Conservation (phyloP, 2,329 filamentous ascomycete genomes). For the Colletotrichum costaricense region DNA sequence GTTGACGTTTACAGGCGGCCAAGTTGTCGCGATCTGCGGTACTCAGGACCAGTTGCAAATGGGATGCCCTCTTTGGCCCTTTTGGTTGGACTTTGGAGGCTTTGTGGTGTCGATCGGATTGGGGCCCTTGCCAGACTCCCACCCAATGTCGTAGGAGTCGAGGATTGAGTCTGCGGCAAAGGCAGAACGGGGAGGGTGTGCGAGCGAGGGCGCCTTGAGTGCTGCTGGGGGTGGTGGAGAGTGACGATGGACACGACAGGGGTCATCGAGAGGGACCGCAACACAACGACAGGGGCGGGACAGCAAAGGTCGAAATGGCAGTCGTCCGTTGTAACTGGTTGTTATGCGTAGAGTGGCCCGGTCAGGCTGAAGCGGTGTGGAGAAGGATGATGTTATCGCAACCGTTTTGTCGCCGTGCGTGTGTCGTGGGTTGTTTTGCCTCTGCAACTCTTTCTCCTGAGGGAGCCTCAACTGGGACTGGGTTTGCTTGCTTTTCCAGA, state of each 20-base stretch:
- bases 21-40: conserved; percentile 30
- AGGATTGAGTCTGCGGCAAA: neutral
- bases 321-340: neutral
- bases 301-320: conserved; percentile 2
- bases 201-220: neutral
- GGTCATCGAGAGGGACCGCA: conserved; percentile 5
- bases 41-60: conserved; percentile 3
- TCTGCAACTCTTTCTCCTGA: conserved; percentile 15
- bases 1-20: conserved; percentile 28
- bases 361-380: conserved; percentile 30
- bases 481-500: neutral
- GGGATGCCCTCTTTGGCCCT: neutral
- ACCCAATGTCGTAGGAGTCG: neutral
- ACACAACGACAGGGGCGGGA: conserved; percentile 6
- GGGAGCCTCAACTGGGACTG: neutral
- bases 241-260: conserved; percentile 21
- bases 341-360: neutral
- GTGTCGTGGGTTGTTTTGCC: conserved; percentile 10
- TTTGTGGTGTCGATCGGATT: conserved; percentile 19
- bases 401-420: conserved; percentile 15
- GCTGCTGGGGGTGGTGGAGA: conserved; percentile 9
- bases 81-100: neutral
- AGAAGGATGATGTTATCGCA: conserved; percentile 33
- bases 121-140: neutral
- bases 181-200: conserved; percentile 13